Conservation (phyloP, 257 asterid species). For the Petrea volubilis region DNA sequence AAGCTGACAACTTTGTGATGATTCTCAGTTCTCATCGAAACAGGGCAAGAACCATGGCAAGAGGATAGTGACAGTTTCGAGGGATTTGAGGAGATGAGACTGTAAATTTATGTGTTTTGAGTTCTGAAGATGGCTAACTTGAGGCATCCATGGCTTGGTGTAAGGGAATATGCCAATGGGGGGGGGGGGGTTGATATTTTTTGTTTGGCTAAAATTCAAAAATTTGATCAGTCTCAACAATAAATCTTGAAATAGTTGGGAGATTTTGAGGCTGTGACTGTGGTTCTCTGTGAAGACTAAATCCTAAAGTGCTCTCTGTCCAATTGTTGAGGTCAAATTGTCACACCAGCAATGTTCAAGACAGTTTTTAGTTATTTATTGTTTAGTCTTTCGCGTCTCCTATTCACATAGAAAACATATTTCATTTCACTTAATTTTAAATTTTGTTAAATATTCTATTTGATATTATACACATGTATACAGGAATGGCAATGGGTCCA, state of each 20-base stretch:
- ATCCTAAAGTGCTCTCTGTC: neutral
- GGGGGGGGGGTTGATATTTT: no score
- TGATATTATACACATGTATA: no score
- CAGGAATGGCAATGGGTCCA: no score
- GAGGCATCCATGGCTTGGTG: conserved; percentile 18
- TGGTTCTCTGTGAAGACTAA: neutral
- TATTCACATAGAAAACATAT: neutral
- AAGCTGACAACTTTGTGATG: conserved; percentile 4
- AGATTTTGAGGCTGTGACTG: conserved; percentile 3
- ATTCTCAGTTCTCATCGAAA: conserved; percentile 38
- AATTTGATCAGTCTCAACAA: neutral
- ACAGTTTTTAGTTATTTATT: neutral
- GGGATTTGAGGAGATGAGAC: neutral
- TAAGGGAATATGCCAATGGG: conserved; percentile 32
- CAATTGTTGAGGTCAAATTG: neutral
- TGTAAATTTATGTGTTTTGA: neutral
- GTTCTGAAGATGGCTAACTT: neutral
- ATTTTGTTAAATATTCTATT: neutral
- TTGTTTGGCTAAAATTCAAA: neutral
- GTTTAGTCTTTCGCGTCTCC: neutral
- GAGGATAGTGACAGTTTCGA: conserved; percentile 12
- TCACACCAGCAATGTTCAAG: conserved; percentile 10
- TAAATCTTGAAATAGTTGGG: neutral
- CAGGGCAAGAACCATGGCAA: neutral
- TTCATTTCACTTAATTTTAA: neutral